Conservation (phyloP, 2,329 filamentous ascomycete genomes). For the Alternaria postmessia region DNA sequence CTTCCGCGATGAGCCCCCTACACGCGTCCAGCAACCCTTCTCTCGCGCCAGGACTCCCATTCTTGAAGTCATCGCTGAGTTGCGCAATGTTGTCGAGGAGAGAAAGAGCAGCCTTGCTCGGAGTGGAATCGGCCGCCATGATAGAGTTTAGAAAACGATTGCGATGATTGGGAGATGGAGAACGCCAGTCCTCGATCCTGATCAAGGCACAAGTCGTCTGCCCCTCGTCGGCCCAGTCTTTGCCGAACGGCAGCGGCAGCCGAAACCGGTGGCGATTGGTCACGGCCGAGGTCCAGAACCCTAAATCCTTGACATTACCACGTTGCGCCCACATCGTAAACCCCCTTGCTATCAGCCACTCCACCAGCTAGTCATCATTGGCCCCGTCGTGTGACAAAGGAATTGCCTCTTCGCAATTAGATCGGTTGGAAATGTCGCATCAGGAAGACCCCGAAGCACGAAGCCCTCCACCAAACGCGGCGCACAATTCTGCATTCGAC, state of each 20-base stretch:
- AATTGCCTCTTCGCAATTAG: background rate
- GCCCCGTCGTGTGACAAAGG: background rate
- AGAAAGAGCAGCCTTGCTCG: constrained; percentile 19
- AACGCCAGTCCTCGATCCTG: background rate
- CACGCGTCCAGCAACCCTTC: constrained; percentile 30
- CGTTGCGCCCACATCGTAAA: background rate
- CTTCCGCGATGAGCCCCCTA: constrained; percentile 33
- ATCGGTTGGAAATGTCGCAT: background rate
- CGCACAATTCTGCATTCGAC: constrained; percentile 9
- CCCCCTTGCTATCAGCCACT: background rate
- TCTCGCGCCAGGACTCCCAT: constrained; percentile 24
- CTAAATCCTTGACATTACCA: background rate
- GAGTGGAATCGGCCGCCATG: constrained; percentile 6
- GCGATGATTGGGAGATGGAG: background rate
- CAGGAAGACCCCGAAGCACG: background rate
- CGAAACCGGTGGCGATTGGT: background rate
- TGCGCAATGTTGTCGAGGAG: constrained; percentile 30
- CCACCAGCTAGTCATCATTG: background rate
- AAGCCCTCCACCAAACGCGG: background rate
- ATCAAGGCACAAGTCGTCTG: background rate
- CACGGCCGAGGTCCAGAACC: background rate
- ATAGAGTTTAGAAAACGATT: background rate
- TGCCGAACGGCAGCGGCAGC: background rate
- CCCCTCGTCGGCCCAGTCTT: constrained; percentile 2
- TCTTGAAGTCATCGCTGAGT: constrained; percentile 28